Base-by-base conservation (phyloP, 495 filamentous ascomycete genomes). In the Hypoxylon fragiforme region DNA sequence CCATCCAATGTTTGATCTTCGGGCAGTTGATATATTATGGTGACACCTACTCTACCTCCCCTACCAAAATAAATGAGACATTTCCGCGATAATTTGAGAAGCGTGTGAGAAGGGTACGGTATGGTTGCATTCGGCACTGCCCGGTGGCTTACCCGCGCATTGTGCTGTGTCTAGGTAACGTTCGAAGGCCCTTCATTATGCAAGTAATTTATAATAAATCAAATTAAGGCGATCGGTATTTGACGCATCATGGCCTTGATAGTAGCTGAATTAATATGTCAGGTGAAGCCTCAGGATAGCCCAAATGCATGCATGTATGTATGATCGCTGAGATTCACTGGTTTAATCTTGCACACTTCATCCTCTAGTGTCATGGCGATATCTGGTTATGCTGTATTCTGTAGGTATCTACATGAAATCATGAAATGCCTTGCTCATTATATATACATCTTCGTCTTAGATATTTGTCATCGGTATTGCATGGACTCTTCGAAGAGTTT, bases 401-500 rank as follows among this genome's bases (percentile, higher is more conserved):
- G 18, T 18, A 37, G 7, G 3, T 37, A 37, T 18, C 31, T 7
- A 35, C 12, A 35, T 43, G 4, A 4, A 43, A 43, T 26, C 40
- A 1, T 16, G 3, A 0, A 2, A 43, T 28, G 39, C 21, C 9
- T 5, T 20, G 18, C 13, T 34, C 13, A 18, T 11, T 38, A 36
- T 44, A 30, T 15, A 19, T 34, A 45, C 30, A 18, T 9, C 19
- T 6, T n/a, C 7, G 7, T 7, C n/a, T 28, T 21, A 13, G 14
- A 34, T 13, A 7, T 2, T 1, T 11, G 3, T 19, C 0, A 37
- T 68, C 47, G n/a, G n/a, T 28, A 79, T 65, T 80, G 70, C 60
- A 64, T 63, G 70, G 80, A 61, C 13, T 72, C 69, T 54, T 81
- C 80, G 65, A 83, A 83, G 47, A 79, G 49, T 30, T 54, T 61